Evolutionary conservation across 805 yeast genomes (phyloP), one percentile per base, ranked within the genome.

Genomic region (Metschnikowia shivogae): DNA sequence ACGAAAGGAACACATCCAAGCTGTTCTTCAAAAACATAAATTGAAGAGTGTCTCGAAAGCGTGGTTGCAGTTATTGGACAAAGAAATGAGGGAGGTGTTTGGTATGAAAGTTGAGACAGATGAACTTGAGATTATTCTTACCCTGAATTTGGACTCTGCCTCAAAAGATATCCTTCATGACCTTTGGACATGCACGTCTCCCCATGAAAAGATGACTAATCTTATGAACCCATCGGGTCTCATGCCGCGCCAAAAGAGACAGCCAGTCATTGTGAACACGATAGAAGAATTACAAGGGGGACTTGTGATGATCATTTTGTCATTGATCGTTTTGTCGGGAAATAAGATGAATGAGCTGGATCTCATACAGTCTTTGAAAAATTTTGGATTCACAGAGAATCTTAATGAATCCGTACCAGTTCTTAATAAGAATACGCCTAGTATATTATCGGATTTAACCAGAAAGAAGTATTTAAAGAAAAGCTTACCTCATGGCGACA

Each of bases 251-350:
- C 41, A 55, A 27, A 42, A 41, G 9, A 50, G 61, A 34, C 36
- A 53, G 1, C 39, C 39, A 4, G 36, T 56, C 3, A 61, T 65
- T 2, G 47, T 51, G 20, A 57, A 58, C 17, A 61, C 63, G 44
- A 34, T 36, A 7, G 71, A 65, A 30, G 48, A 65, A 33, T 56
- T 65, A 10, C 58, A 61, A 42, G 52, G 55, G 1, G 74, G 76
- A 8, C 31, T 71, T 2, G 49, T 61, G 30, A 41, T 64, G 28
- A 44, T 67, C 30, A 50, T 69, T 4, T 36, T 70, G 4, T 43
- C 66, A 9, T 33, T 67, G 7, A 44, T 70, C 6, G 56, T 71
- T 0, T 48, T 69, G 12, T 50, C 61, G 31, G 69, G 64, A 24
- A 68, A 69, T 47, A 60, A 64, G 43, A 41, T 66, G 10, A 46